phyloP scores from a whole-genome alignment of 2,329 filamentous ascomycete species.

The Penicillium freii region DNA sequence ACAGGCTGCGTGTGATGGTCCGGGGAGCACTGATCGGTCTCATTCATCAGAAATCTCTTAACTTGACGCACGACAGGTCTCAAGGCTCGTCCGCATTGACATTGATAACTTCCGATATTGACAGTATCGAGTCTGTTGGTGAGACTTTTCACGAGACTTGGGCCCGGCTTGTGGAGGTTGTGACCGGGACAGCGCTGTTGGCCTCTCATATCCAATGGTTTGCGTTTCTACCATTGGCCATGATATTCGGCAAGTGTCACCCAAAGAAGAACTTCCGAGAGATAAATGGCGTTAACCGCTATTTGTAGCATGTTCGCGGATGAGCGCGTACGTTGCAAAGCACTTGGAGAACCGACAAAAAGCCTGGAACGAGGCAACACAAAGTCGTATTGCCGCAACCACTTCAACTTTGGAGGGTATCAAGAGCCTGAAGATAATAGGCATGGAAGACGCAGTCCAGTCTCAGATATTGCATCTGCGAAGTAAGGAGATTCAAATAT shows the following conservation, averaged over 20 bases:
- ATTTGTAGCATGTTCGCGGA: neutral
- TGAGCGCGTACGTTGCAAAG: conserved; percentile 9
- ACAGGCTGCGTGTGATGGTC: conserved; percentile 3
- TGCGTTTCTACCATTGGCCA: neutral
- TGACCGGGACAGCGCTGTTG: neutral
- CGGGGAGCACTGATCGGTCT: conserved; percentile 8
- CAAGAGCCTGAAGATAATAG: conserved; percentile 7
- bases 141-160: neutral
- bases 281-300: neutral
- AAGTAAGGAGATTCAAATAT: neutral
- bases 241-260: neutral
- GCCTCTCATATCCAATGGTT: neutral
- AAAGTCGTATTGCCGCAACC: conserved; percentile 1
- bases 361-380: conserved; percentile 1
- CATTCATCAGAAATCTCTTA: neutral
- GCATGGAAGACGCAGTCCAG: neutral
- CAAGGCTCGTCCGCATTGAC: neutral
- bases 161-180: neutral
- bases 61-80: neutral
- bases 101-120: neutral
- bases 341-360: conserved; percentile 1
- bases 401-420: neutral
- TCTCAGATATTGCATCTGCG: neutral
- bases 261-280: neutral
- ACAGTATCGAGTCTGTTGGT: neutral